Evolutionary conservation across 495 filamentous ascomycete species (phyloP).

Genomic region (Parmelia sp.): DNA sequence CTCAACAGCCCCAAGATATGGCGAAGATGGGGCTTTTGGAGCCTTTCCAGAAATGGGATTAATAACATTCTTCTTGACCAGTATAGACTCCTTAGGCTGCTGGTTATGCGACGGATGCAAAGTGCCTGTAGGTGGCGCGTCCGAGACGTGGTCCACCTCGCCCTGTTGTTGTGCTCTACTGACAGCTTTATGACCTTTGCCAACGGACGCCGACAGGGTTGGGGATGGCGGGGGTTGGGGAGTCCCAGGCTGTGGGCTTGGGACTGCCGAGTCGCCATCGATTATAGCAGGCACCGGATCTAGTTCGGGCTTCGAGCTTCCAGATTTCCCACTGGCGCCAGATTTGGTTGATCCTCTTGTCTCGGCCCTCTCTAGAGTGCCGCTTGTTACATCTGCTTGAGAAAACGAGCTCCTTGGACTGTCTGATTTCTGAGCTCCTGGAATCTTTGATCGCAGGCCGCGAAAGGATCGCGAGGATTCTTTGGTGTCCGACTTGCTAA

Average conservation of each 20-base stretch:
- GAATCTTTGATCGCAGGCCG: slow-evolving; percentile 68
- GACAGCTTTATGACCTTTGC: slow-evolving; percentile 70
- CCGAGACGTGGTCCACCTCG: slow-evolving; percentile 94
- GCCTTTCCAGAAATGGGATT: slow-evolving; percentile 46
- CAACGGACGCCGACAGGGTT: slow-evolving; percentile 70
- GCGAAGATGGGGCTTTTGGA: slow-evolving; percentile 28
- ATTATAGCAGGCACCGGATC: slow-evolving; percentile 16
- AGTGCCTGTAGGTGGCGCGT: slow-evolving; percentile 69
- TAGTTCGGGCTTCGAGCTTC: slow-evolving; percentile 17
- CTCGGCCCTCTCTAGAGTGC: slow-evolving; percentile 62
- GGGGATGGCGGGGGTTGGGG: slow-evolving; percentile 84
- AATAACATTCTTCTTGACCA: slow-evolving; percentile 65
- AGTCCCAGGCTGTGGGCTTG: slow-evolving; percentile 41
- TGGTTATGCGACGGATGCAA: slow-evolving; percentile 39
- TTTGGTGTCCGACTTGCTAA: slow-evolving; percentile 89
- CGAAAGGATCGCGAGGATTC: slow-evolving; percentile 85
- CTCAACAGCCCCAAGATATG: slow-evolving; percentile 23
- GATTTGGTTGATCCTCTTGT: slow-evolving; percentile 61
- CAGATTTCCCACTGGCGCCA: slow-evolving; percentile 45
- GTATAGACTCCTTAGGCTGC: slow-evolving; percentile 67
- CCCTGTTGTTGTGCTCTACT: slow-evolving; percentile 73
- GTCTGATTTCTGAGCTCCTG: slow-evolving; percentile 54
- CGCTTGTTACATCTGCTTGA: slow-evolving; percentile 45
- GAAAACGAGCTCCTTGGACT: slow-evolving; percentile 75
- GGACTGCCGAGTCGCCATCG: slow-evolving; percentile 30